These are phyloP conservation scores for Boletus semigastroideus DNA, from an alignment of 1,284 basidiomycete genomes.

Conservation along the genomic window DNA sequence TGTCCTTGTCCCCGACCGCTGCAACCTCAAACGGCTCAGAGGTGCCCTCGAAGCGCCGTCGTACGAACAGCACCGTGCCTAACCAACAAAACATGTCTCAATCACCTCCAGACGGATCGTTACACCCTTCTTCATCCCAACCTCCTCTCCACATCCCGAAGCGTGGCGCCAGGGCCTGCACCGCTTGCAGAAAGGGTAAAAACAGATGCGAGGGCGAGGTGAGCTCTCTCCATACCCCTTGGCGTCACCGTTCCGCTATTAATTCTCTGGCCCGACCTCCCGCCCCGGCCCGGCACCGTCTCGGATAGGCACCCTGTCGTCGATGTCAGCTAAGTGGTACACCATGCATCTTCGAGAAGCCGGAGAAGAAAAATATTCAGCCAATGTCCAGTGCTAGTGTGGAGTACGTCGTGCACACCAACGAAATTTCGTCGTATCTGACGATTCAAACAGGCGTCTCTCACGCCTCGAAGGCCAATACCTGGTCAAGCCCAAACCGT, in stretches of 20 bases:
- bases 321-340: slow-evolving; percentile 84
- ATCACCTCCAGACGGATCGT: slow-evolving; percentile 22
- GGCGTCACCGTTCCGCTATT: slow-evolving; percentile 28
- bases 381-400: slow-evolving; percentile 61
- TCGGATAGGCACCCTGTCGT: slow-evolving; percentile 77
- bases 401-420: slow-evolving; percentile 48
- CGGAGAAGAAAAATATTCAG: slow-evolving; percentile 76
- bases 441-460: slow-evolving; percentile 55
- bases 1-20: slow-evolving; percentile 39
- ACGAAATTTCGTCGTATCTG: slow-evolving; percentile 11
- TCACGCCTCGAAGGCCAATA: slow-evolving; percentile 84
- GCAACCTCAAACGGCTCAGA: slow-evolving; percentile 33
- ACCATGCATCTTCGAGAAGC: slow-evolving; percentile 89
- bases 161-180: slow-evolving; percentile 77
- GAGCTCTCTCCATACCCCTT: slow-evolving; percentile 29
- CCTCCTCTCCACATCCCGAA: slow-evolving; percentile 64
- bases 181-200: slow-evolving; percentile 85
- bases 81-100: slow-evolving; percentile 26
- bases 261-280: slow-evolving; percentile 57
- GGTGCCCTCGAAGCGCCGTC: slow-evolving; percentile 36
- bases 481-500: slow-evolving; percentile 45
- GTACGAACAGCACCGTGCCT: slow-evolving; percentile 31
- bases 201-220: slow-evolving; percentile 92
- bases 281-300: slow-evolving; percentile 59
- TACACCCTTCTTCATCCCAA: slow-evolving; percentile 18